Evolutionary conservation across 2,329 filamentous ascomycete genomes (phyloP).

Genomic region (Ambrosiella cleistominuta): DNA sequence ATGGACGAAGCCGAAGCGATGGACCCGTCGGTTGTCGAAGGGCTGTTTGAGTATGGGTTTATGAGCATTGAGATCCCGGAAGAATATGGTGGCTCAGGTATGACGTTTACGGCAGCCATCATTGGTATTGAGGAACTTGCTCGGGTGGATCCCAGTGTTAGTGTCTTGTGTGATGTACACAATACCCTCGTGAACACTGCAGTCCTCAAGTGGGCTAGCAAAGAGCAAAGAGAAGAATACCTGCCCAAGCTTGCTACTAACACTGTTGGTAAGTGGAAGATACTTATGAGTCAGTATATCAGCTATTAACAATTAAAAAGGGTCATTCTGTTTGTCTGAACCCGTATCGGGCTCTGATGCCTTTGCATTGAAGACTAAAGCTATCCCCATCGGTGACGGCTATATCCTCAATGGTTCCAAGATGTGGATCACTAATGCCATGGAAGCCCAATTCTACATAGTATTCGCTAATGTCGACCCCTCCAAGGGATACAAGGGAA

Average conservation of each 20-base stretch:
- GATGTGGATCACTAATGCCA: slow-evolving; percentile 99
- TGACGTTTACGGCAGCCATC: slow-evolving; percentile 97
- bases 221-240: slow-evolving; percentile 65
- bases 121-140: slow-evolving; percentile 95
- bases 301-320: slow-evolving; percentile 4
- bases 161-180: slow-evolving; percentile 90
- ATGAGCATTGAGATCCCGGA: slow-evolving; percentile 98
- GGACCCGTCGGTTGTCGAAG: slow-evolving; percentile 75
- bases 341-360: slow-evolving; percentile 87
- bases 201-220: slow-evolving; percentile 67
- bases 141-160: slow-evolving; percentile 82
- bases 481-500: slow-evolving; percentile 87
- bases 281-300: not conserved
- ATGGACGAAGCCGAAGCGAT: slow-evolving; percentile 96
- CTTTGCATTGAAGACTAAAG: slow-evolving; percentile 85
- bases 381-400: slow-evolving; percentile 62
- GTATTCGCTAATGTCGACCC: slow-evolving; percentile 94
- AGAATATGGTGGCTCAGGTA: slow-evolving; percentile 87
- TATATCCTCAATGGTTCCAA: slow-evolving; percentile 83
- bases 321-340: slow-evolving; percentile 84
- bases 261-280: slow-evolving; percentile 42
- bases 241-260: slow-evolving; percentile 78
- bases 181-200: slow-evolving; percentile 96
- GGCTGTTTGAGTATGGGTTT: slow-evolving; percentile 89
- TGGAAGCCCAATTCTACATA: slow-evolving; percentile 89